Evolutionary conservation across 495 filamentous ascomycete species (phyloP).

Genomic region (Xylaria nigripes): DNA sequence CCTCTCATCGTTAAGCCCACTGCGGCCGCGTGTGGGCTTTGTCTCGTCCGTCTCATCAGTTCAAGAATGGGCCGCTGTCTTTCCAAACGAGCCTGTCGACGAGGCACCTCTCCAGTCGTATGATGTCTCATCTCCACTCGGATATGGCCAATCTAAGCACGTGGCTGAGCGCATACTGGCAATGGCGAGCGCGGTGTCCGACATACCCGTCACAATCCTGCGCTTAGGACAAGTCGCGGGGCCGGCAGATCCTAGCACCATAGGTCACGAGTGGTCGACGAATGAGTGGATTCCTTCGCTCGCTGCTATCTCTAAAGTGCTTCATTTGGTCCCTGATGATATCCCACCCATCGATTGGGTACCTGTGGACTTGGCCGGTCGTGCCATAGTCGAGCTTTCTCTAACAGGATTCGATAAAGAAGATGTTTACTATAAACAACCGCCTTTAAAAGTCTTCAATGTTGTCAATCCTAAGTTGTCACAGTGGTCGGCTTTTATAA

Average conservation of each 20-base stretch:
- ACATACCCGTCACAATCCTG: conserved; percentile 11
- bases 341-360: conserved; percentile 16
- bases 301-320: conserved; percentile 2
- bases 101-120: conserved; percentile 12
- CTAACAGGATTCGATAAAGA: too few species aligned
- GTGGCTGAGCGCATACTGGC: conserved; percentile 16
- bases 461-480: too few species aligned
- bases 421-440: too few species aligned
- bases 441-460: too few species aligned
- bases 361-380: conserved; percentile 24
- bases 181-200: neutral
- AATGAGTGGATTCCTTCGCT: conserved; percentile 20
- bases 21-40: conserved; percentile 5
- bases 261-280: conserved; percentile 14
- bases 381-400: too few species aligned
- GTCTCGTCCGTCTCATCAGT: conserved; percentile 3
- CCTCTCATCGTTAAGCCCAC: neutral
- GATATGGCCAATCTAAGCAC: conserved; percentile 23
- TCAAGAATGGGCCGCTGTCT: neutral
- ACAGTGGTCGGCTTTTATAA: too few species aligned
- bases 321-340: conserved; percentile 12
- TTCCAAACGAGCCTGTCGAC: neutral
- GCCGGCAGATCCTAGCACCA: conserved; percentile 6
- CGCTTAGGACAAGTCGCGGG: conserved; percentile 20
- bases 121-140: too few species aligned